Evolutionary conservation across 1,139 yeast genomes (phyloP).

Genomic region (Lodderomyces beijingensis): DNA sequence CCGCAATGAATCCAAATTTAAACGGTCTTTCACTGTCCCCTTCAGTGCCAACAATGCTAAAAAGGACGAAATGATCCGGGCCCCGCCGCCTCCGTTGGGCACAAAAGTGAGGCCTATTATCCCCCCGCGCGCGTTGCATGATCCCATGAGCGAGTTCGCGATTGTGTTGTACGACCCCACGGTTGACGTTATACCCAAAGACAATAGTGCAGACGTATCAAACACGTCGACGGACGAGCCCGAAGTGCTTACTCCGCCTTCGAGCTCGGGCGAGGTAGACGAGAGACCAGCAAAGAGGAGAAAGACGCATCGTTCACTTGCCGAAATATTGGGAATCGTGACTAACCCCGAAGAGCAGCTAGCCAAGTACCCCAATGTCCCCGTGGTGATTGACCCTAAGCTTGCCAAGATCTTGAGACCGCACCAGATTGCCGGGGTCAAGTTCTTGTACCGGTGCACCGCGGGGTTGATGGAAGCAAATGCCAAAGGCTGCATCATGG

Average conservation of each 20-base stretch:
- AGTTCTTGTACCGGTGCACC: conserved; percentile 84
- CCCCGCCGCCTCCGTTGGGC: conserved; percentile 84
- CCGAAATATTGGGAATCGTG: conserved; percentile 75
- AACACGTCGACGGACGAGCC: not conserved
- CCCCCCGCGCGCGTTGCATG: conserved; percentile 88
- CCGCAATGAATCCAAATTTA: conserved; percentile 31
- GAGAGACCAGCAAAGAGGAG: conserved; percentile 16
- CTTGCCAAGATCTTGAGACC: conserved; percentile 84
- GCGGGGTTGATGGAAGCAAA: conserved; percentile 81
- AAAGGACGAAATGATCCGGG: conserved; percentile 25
- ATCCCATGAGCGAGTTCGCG: conserved; percentile 90
- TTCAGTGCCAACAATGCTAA: conserved; percentile 33
- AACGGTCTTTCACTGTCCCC: conserved; percentile 49
- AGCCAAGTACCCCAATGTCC: conserved; percentile 71
- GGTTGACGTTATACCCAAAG: conserved; percentile 58
- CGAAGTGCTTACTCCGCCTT: conserved; percentile 6
- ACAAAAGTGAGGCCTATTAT: conserved; percentile 64
- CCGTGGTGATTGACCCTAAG: conserved; percentile 93
- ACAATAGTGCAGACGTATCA: conserved; percentile 3
- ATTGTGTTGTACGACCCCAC: conserved; percentile 95
- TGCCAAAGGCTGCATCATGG: conserved; percentile 98
- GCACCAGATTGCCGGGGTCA: conserved; percentile 95
- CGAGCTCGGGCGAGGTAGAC: conserved; percentile 15
- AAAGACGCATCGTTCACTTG: conserved; percentile 58
- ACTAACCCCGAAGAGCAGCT: conserved; percentile 45